A percentile compares a stretch with the other conserved stretches of the same genome.
phyloP scores from a whole-genome alignment of 2,329 filamentous ascomycete species.

The Aspergillus terreus region DNA sequence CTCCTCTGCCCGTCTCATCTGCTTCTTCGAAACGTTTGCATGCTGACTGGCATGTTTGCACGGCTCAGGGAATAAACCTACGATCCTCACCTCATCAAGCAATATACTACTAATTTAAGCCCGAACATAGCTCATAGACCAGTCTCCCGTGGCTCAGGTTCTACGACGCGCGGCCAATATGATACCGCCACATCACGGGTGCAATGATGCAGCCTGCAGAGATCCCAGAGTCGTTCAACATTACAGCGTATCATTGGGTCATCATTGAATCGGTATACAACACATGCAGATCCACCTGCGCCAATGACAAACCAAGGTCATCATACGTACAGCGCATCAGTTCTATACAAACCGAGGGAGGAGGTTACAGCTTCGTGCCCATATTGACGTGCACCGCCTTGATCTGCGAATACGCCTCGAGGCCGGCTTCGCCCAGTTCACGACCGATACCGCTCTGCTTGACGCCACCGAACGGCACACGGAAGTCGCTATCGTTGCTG shows the following conservation, averaged over 20 bases:
- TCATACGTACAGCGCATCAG: not conserved
- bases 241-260: not conserved
- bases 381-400: constrained; percentile 51
- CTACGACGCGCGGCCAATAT: not conserved
- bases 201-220: not conserved
- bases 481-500: constrained; percentile 46
- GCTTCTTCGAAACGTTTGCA: too few species aligned
- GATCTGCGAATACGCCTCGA: constrained; percentile 59
- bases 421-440: constrained; percentile 58
- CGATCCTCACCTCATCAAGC: too few species aligned
- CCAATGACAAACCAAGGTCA: not conserved
- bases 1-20: too few species aligned
- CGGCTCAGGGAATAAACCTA: too few species aligned
- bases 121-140: too few species aligned
- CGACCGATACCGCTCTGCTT: constrained; percentile 62
- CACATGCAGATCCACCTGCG: not conserved
- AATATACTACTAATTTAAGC: too few species aligned
- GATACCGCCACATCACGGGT: not conserved
- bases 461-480: constrained; percentile 59
- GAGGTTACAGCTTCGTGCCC: constrained; percentile 35
- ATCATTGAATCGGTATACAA: not conserved
- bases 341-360: not conserved
- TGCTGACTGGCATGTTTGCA: too few species aligned
- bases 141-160: too few species aligned
- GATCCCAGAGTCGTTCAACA: not conserved